Conservation (phyloP, 306 rosid species). For the Quillaja saponaria region DNA sequence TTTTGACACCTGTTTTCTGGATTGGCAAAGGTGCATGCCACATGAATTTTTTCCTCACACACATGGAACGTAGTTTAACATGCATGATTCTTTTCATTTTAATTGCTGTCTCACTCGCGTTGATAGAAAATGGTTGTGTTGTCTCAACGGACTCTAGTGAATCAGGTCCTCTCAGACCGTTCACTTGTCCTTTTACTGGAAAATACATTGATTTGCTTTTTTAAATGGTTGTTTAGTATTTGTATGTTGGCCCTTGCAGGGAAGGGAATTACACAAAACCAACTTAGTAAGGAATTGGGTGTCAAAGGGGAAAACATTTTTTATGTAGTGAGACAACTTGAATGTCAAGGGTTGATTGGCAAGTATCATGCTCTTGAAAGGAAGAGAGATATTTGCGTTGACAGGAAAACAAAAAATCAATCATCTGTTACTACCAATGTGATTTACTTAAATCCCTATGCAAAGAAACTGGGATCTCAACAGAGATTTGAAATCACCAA, state of each 20-base stretch:
- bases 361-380: conserved; percentile 70
- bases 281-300: conserved; percentile 66
- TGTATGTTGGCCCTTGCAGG: conserved; percentile 29
- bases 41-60: too few relatives aligned
- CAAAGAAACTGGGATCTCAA: conserved; percentile 59
- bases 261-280: conserved; percentile 74
- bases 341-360: conserved; percentile 74
- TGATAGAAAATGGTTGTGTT: too few relatives aligned
- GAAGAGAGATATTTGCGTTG: conserved; percentile 51
- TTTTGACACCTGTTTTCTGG: too few relatives aligned
- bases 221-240: conserved; percentile 5
- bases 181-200: too few relatives aligned
- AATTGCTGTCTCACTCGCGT: too few relatives aligned
- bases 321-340: conserved; percentile 70
- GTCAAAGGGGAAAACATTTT: conserved; percentile 62
- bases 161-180: too few relatives aligned
- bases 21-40: too few relatives aligned
- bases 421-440: conserved; percentile 66
- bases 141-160: too few relatives aligned
- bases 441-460: conserved; percentile 74
- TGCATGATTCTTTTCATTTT: too few relatives aligned
- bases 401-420: conserved; percentile 43
- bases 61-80: too few relatives aligned
- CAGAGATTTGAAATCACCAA: conserved; percentile 65
- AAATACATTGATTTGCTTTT: conserved; percentile 4